These are phyloP conservation scores for Trichomonascaceae sp. DNA, from an alignment of 1,139 yeast species.

Conservation along the genomic window DNA sequence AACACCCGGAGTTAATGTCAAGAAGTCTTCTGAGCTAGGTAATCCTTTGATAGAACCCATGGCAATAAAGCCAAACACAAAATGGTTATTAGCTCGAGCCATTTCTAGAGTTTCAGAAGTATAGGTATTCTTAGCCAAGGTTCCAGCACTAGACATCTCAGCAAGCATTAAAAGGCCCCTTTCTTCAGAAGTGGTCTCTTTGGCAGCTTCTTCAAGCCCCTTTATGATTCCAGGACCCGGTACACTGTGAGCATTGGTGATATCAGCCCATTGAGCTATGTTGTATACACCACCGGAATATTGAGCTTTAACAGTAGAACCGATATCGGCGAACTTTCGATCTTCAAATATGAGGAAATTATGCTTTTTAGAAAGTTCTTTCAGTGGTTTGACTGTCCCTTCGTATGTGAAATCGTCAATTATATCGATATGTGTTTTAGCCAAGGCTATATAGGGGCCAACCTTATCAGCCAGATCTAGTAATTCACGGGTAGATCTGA, in stretches of 20 bases:
- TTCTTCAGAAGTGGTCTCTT: conserved; percentile 51
- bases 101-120: conserved; percentile 81
- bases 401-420: conserved; percentile 83
- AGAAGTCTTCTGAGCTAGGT: conserved; percentile 66
- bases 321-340: conserved; percentile 97
- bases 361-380: conserved; percentile 66
- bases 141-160: conserved; percentile 88
- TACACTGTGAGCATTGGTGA: conserved; percentile 96
- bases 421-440: conserved; percentile 92
- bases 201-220: conserved; percentile 80
- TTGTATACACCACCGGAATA: conserved; percentile 84
- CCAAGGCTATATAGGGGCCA: conserved; percentile 88
- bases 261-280: conserved; percentile 92
- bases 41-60: conserved; percentile 69
- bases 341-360: conserved; percentile 89
- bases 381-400: conserved; percentile 66
- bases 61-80: conserved; percentile 95
- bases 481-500: conserved; percentile 69
- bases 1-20: conserved; percentile 96
- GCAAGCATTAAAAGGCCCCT: conserved; percentile 94
- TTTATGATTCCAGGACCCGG: conserved; percentile 91
- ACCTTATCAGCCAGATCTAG: conserved; percentile 63
- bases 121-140: conserved; percentile 88
- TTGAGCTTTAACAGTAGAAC: conserved; percentile 95
- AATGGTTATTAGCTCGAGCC: conserved; percentile 79